A percentile compares a stretch with the other conserved stretches of the same genome.
phyloP scores from a whole-genome alignment of 305 asterid species.

The Rubia balearica region DNA sequence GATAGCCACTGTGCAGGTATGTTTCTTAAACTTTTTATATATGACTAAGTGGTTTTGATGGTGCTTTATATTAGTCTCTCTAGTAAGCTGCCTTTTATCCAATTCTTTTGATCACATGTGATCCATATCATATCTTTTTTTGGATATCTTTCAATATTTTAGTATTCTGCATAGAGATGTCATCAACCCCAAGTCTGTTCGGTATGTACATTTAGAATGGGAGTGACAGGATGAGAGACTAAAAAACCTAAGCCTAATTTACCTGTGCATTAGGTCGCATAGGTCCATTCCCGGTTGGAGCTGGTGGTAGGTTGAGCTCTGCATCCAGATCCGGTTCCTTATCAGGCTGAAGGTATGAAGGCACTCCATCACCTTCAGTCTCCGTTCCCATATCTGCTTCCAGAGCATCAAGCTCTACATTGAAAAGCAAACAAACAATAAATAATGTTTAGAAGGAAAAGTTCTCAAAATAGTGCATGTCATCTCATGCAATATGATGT shows the following conservation, averaged over 20 bases:
- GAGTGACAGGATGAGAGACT: not conserved
- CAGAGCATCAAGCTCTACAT: constrained; percentile 85
- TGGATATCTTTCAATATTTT: not conserved
- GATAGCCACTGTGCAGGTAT: not conserved
- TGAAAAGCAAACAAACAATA: constrained; percentile 9
- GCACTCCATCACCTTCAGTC: constrained; percentile 78
- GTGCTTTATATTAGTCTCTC: not conserved
- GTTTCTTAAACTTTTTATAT: not conserved
- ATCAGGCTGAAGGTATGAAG: constrained; percentile 88
- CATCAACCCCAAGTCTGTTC: not conserved
- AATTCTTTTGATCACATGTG: not conserved
- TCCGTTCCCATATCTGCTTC: constrained; percentile 96
- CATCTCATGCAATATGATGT: not conserved
- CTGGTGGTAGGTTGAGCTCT: constrained; percentile 82
- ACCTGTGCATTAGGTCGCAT: constrained; percentile 57
- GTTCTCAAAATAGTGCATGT: not conserved
- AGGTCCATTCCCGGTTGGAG: constrained; percentile 64
- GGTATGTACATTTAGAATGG: not conserved
- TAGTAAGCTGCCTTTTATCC: not conserved
- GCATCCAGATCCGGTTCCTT: constrained; percentile 58
- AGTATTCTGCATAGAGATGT: not conserved
- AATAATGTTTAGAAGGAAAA: not conserved
- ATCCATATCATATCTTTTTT: not conserved
- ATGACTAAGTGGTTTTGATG: not conserved
- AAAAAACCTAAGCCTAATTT: constrained; percentile 15